Conservation (phyloP, 2,329 filamentous ascomycete species). For the Pyrenophora tritici-repentis region DNA sequence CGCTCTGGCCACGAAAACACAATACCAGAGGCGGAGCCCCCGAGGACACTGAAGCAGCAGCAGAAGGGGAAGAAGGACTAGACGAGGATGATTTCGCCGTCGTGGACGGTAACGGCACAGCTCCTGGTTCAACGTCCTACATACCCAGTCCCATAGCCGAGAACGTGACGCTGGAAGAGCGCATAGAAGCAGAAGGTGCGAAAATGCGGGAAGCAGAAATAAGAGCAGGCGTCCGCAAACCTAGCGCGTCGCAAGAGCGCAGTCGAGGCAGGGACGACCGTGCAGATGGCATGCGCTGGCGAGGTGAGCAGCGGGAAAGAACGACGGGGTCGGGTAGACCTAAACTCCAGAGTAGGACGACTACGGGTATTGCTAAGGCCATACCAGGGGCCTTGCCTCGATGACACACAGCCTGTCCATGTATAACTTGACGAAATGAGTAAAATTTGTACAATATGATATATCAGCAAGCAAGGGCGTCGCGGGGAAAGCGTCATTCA, state of each 20-base stretch:
- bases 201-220: conserved; percentile 47
- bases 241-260: neutral
- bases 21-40: conserved; percentile 76
- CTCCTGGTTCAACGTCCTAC: conserved; percentile 12
- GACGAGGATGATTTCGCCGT: conserved; percentile 20
- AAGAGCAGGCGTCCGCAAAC: conserved; percentile 36
- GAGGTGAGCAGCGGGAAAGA: conserved; percentile 24
- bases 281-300: conserved; percentile 34
- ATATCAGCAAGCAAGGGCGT: too few relatives aligned
- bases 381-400: conserved; percentile 43
- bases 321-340: conserved; percentile 15
- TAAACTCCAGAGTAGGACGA: conserved; percentile 13
- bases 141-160: conserved; percentile 12
- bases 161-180: conserved; percentile 34
- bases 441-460: too few relatives aligned
- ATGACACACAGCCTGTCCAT: conserved; percentile 4
- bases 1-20: conserved; percentile 81
- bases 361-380: conserved; percentile 30
- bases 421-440: neutral
- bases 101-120: conserved; percentile 15
- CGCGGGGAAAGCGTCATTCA: too few relatives aligned
- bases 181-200: conserved; percentile 44
- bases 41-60: conserved; percentile 41
- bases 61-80: conserved; percentile 46
- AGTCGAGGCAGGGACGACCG: conserved; percentile 12